Evolutionary conservation across 2,329 filamentous ascomycete species (phyloP).

Genomic region (Cytospora piceae): DNA sequence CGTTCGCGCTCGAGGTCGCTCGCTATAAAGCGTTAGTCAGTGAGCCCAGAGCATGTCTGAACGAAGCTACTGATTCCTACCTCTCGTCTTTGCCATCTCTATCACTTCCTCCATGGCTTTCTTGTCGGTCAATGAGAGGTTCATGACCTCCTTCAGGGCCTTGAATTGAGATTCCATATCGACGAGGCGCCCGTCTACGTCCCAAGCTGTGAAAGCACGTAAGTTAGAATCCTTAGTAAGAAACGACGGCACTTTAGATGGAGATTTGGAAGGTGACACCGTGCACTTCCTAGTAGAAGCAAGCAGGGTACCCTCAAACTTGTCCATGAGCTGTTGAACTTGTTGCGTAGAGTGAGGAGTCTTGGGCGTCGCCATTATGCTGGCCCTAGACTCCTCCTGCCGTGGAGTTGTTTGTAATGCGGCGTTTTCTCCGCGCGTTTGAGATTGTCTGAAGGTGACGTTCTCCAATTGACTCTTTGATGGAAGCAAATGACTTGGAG

Average conservation of each 20-base stretch:
- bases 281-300: constrained; percentile 41
- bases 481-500: constrained; percentile 28
- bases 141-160: constrained; percentile 73
- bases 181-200: constrained; percentile 76
- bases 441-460: constrained; percentile 37
- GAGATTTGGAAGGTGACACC: constrained; percentile 46
- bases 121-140: constrained; percentile 68
- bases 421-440: constrained; percentile 34
- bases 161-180: constrained; percentile 77
- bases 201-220: constrained; percentile 69
- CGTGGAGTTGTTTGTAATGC: constrained; percentile 15
- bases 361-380: constrained; percentile 37
- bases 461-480: constrained; percentile 36
- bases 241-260: constrained; percentile 46
- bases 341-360: constrained; percentile 33
- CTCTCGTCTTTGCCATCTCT: constrained; percentile 72
- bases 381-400: constrained; percentile 25
- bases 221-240: constrained; percentile 77
- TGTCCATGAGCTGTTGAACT: constrained; percentile 31
- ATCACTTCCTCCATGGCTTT: constrained; percentile 74
- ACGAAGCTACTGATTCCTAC: constrained; percentile 53
- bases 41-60: neutral
- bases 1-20: constrained; percentile 54
- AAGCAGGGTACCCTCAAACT: constrained; percentile 35
- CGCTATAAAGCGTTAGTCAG: constrained; percentile 42